phyloP scores from a whole-genome alignment of 768 basidiomycete species.

The Mycena chlorophos region DNA sequence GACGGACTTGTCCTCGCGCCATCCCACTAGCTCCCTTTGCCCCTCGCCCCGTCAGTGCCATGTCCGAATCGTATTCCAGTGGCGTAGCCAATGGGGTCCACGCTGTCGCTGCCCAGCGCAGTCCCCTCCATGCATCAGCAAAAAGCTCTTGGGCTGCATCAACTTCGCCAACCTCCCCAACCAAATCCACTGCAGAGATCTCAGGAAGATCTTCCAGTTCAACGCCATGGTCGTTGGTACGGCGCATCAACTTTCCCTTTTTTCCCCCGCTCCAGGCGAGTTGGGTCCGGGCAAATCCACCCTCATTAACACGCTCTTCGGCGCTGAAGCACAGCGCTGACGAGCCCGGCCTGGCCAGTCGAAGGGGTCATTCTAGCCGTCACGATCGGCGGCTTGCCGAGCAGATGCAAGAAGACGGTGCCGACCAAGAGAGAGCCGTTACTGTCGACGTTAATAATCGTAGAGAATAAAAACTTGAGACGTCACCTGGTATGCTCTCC shows the following conservation, averaged over 20 bases:
- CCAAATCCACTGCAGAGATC: slow-evolving; percentile 98
- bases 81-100: slow-evolving; percentile 63
- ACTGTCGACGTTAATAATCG: too few relatives aligned
- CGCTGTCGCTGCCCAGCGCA: slow-evolving; percentile 52
- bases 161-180: slow-evolving; percentile 98
- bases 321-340: too few relatives aligned
- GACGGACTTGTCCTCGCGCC: slow-evolving; percentile 47
- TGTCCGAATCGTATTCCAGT: slow-evolving; percentile 76
- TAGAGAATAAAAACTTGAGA: too few relatives aligned
- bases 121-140: slow-evolving; percentile 62
- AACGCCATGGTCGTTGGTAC: slow-evolving; percentile 97
- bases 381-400: too few relatives aligned
- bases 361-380: too few relatives aligned
- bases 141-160: slow-evolving; percentile 94
- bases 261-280: slow-evolving; percentile 64
- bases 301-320: slow-evolving; percentile 97
- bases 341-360: too few relatives aligned
- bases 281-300: slow-evolving; percentile 99
- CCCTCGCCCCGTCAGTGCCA: slow-evolving; percentile 35
- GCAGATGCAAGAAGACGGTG: too few relatives aligned
- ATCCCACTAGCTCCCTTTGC: slow-evolving; percentile 29
- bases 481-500: slow-evolving; percentile 75
- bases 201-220: slow-evolving; percentile 98
- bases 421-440: too few relatives aligned
- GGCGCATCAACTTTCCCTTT: slow-evolving; percentile 33